Evolutionary conservation across 345 rosid genomes (phyloP).

Genomic region (Moricandia moricandioides): DNA sequence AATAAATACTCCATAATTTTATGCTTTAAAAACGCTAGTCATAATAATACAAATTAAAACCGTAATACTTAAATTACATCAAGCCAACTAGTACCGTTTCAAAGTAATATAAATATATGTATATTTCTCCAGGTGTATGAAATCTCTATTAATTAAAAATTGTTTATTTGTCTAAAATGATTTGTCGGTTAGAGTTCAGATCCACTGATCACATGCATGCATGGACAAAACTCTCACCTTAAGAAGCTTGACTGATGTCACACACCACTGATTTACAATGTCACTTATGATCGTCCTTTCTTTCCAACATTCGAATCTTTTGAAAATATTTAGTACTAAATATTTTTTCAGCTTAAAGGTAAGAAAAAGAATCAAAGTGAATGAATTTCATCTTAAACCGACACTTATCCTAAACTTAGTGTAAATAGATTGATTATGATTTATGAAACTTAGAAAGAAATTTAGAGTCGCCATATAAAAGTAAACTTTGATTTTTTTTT

Average conservation of each 20-base stretch:
- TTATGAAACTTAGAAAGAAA: not conserved
- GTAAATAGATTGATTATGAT: not conserved
- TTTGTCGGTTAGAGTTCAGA: slow-evolving; percentile 15
- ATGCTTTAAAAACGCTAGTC: no score
- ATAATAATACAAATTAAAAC: not conserved
- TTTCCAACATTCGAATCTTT: not conserved
- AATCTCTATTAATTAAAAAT: not conserved
- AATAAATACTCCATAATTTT: no score
- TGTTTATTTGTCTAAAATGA: not conserved
- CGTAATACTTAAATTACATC: not conserved
- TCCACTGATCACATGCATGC: slow-evolving; percentile 27
- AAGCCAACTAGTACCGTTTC: not conserved
- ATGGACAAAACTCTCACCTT: not conserved
- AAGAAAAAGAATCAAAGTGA: not conserved
- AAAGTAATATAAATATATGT: not conserved
- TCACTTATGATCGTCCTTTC: not conserved
- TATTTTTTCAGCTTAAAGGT: no score
- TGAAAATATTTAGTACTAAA: not conserved
- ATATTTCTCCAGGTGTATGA: not conserved
- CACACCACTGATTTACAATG: not conserved
- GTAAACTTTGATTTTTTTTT: not conserved
- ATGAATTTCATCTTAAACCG: not conserved
- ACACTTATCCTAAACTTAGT: not conserved
- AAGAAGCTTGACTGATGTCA: not conserved
- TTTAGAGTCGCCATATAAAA: not conserved